Base-by-base conservation (phyloP, 441 rosid species). In the Gossypium schwendimanii region DNA sequence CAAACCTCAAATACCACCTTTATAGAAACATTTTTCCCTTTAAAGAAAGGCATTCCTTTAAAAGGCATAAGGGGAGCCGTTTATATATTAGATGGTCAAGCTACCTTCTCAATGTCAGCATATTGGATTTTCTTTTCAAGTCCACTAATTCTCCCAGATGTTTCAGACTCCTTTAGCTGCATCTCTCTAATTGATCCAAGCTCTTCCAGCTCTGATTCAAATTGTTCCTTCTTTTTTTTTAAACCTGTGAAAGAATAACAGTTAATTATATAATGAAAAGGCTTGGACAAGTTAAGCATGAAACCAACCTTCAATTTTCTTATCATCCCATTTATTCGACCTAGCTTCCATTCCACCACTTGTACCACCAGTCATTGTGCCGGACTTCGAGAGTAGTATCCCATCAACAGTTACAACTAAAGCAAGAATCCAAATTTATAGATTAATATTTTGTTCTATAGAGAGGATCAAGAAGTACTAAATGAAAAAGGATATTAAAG, bases 301-400 rank as follows among this genome's bases (percentile, higher is more conserved):
- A 62, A 79, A 81, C 82, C 71, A 78, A 86, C 98, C 98, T 85
- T 96, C 98, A 73, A 96, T 85, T 78, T 90, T 88, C 78, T 94
- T 92, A 83, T 96, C 97, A 88, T 96, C 98, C 99, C 99, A 96
- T 80, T 96, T 89, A 64, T 87, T 96, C 64, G 98, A 96, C 82
- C 89, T 91, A 4, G 97, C 97, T 86, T 96, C 99, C 97, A 96
- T 93, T 78, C 97, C 98, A 75, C 99, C 97, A 79, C 89, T 93
- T 65, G 98, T 91, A 78, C 99, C 99, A 82, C 99, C 99, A 81
- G 98, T 96, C 99, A 96, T 96, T 73, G 98, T 96, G 75, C 99
- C 98, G 75, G 99, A 80, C 87, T 89, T 96, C 41, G 99, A 85
- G 52, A 96, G 97, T 50, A 96, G 78, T 75, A 87, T 89, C 75